Percentiles rank a stretch among this genome's conserved stretches.
Evolutionary conservation across 208 protist species (phyloP).

Genomic region (Acanthamoeba castellanii): DNA sequence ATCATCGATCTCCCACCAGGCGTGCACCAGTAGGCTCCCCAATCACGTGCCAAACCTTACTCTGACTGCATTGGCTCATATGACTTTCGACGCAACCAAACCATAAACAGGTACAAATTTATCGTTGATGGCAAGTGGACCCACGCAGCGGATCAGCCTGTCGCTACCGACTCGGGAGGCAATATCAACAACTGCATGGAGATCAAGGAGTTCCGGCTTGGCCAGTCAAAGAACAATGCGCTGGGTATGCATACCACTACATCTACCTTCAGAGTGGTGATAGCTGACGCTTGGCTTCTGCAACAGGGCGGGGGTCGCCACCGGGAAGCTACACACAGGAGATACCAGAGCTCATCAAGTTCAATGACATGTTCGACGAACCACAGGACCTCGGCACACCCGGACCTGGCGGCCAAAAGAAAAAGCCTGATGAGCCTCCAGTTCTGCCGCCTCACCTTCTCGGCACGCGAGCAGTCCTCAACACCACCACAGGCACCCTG

Average conservation of each 20-base stretch:
- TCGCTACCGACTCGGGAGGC: slow-evolving; percentile 77
- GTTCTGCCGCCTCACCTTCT: slow-evolving; percentile 79
- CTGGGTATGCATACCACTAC: not conserved
- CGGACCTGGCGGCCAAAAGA: not conserved
- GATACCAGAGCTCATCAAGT: slow-evolving; percentile 77
- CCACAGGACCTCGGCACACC: slow-evolving; percentile 23
- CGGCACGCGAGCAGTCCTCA: slow-evolving; percentile 38
- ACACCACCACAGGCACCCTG: slow-evolving; percentile 69
- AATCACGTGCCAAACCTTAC: not conserved
- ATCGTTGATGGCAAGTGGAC: slow-evolving; percentile 88
- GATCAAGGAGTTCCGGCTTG: slow-evolving; percentile 75
- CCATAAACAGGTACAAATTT: slow-evolving; percentile 82
- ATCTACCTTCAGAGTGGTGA: not conserved
- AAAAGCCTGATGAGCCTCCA: slow-evolving; percentile 67
- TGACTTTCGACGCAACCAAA: too few relatives aligned
- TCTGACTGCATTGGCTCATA: not conserved
- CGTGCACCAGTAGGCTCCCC: slow-evolving; percentile 79
- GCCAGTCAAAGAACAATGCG: slow-evolving; percentile 32
- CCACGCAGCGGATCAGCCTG: slow-evolving; percentile 81
- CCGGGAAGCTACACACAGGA: slow-evolving; percentile 80
- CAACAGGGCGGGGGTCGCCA: slow-evolving; percentile 66
- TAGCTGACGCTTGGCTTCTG: not conserved
- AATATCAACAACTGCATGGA: slow-evolving; percentile 83
- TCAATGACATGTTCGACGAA: slow-evolving; percentile 62
- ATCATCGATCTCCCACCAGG: slow-evolving; percentile 86